phyloP scores from a whole-genome alignment of 768 basidiomycete species.

The Solioccasus polychromus region DNA sequence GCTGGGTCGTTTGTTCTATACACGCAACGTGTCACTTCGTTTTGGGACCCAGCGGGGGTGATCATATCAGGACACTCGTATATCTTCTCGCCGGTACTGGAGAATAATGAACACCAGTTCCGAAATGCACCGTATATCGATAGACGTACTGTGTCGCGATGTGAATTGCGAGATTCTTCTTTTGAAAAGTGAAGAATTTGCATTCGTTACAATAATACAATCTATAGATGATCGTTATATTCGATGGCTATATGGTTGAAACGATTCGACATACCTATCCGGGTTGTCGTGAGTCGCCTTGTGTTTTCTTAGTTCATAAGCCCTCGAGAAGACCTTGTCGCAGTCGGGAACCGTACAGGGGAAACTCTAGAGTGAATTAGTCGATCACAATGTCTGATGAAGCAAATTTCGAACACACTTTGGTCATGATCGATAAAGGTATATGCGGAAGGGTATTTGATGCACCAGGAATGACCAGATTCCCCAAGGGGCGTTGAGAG shows the following conservation, averaged over 20 bases:
- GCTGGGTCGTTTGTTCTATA: conserved; percentile 27
- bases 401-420: background rate
- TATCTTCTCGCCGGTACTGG: conserved; percentile 22
- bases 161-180: conserved; percentile 21
- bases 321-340: background rate
- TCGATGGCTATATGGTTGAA: background rate
- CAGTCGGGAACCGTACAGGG: conserved; percentile 4
- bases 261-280: background rate
- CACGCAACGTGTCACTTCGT: conserved; percentile 4
- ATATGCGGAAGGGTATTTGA: background rate
- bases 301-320: conserved; percentile 13
- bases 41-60: background rate
- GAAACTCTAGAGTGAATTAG: background rate
- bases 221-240: background rate
- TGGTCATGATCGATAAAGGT: conserved; percentile 5
- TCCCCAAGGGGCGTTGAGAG: background rate
- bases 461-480: conserved; percentile 13
- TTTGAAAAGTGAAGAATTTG: conserved; percentile 14
- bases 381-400: background rate
- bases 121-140: background rate
- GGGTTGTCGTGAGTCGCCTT: conserved; percentile 7
- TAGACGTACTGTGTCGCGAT: conserved; percentile 16
- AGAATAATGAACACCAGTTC: background rate
- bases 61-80: conserved; percentile 9
- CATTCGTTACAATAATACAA: conserved; percentile 15